Conservation (phyloP, 345 rosid species). For the Hibiscus trionum region DNA sequence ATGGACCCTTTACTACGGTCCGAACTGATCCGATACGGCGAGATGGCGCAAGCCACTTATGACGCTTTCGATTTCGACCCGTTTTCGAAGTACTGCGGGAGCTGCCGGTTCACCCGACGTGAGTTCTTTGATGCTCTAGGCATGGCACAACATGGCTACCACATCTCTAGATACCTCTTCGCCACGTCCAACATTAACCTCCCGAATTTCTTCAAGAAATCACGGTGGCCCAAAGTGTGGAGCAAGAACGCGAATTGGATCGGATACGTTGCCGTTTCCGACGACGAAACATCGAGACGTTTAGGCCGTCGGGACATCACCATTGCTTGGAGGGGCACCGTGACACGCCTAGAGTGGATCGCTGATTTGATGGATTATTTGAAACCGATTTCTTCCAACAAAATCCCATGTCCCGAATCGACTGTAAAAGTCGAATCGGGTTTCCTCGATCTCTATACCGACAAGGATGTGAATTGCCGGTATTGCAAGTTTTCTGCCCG, state of each 20-base stretch:
- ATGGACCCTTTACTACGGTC: slow-evolving; percentile 68
- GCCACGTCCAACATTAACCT: slow-evolving; percentile 70
- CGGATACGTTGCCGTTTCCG: slow-evolving; percentile 72
- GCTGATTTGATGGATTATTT: slow-evolving; percentile 68
- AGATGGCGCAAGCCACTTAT: slow-evolving; percentile 80
- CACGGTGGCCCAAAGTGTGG: slow-evolving; percentile 85
- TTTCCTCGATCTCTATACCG: slow-evolving; percentile 72
- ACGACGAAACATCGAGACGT: slow-evolving; percentile 34
- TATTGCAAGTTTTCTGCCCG: slow-evolving; percentile 64
- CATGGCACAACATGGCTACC: slow-evolving; percentile 43
- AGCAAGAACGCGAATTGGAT: slow-evolving; percentile 83
- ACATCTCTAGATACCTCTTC: slow-evolving; percentile 56
- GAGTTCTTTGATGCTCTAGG: slow-evolving; percentile 48
- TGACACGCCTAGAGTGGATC: slow-evolving; percentile 69
- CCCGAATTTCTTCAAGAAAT: slow-evolving; percentile 73
- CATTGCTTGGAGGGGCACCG: slow-evolving; percentile 82
- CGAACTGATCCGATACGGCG: slow-evolving; percentile 82
- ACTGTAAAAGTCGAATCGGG: slow-evolving; percentile 75
- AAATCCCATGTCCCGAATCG: slow-evolving; percentile 59
- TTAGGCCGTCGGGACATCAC: slow-evolving; percentile 72
- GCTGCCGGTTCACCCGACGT: slow-evolving; percentile 51
- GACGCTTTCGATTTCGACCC: slow-evolving; percentile 84
- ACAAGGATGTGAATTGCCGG: slow-evolving; percentile 46
- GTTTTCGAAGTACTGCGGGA: slow-evolving; percentile 63
- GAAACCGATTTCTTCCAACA: slow-evolving; percentile 38